Base-by-base conservation (phyloP, 306 rosid species). In the Vicia faba region DNA sequence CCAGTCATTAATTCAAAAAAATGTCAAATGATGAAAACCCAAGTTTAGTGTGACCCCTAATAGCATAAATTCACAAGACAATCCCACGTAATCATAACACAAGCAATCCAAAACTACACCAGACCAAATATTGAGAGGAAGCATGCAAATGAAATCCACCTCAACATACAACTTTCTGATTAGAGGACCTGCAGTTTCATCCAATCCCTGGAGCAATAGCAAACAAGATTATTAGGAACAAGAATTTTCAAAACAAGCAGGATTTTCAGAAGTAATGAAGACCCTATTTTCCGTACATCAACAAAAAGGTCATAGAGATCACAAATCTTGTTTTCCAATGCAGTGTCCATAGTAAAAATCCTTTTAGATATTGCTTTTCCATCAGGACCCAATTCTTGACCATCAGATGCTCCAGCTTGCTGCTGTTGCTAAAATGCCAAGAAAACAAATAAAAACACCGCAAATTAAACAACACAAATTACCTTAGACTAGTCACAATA, bases 271-370 rank as follows among this genome's bases (percentile, higher is more conserved):
- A 69, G 70, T 63, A 60, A 61, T 66, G 64, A 64, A 73, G 72
- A 72, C 20, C 29, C 61, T 65, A 70, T 66, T 20, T 56, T 83
- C 62, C 43, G 60, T 85, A 95, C 99, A 81, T 95, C 99, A 86
- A 82, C 96, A 80, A 82, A 95, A 80, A 90, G 91, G 81, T 95
- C 96, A 74, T 95, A 95, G 75, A 95, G 95, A 71, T 95, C 99
- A 88, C 97, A 95, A 75, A 95, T 90, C 84, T 85, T 90, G 73
- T 95, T 97, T 83, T 95, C 97, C 86, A 95, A 53, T 59, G 83
- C 77, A 76, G 84, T 69, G 57, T 86, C 97, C 95, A 95, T 86
- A 46, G 79, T 78, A 73, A 86, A 83, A 78, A 66, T 86, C 68
- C 56, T 80, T 83, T 81, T 86, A 5, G 81, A 59, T 59, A 38